Conservation (phyloP, 2,329 filamentous ascomycete genomes). For the Graphilbum fragrans region DNA sequence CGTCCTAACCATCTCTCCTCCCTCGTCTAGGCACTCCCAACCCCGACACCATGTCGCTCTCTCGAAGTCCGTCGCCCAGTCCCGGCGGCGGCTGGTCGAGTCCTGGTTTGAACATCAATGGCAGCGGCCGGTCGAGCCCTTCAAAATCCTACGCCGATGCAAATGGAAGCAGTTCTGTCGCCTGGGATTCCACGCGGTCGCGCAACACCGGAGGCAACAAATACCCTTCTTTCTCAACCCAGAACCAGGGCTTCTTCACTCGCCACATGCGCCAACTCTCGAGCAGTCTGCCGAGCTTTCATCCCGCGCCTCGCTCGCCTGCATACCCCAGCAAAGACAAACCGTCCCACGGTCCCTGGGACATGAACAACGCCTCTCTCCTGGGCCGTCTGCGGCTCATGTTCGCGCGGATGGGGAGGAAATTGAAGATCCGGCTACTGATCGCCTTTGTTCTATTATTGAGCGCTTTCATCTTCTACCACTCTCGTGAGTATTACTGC, state of each 20-base stretch:
- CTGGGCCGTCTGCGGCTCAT: conserved; percentile 33
- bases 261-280: conserved; percentile 74
- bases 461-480: conserved; percentile 54
- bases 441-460: conserved; percentile 48
- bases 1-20: not conserved
- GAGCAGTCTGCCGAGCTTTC: conserved; percentile 64
- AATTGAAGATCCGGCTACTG: conserved; percentile 50
- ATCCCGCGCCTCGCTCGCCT: conserved; percentile 24
- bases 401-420: conserved; percentile 45
- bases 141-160: conserved; percentile 34
- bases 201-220: conserved; percentile 52
- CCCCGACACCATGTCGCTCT: conserved; percentile 59
- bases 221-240: conserved; percentile 68
- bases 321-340: conserved; percentile 68
- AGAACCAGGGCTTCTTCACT: conserved; percentile 78
- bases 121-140: conserved; percentile 59
- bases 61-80: conserved; percentile 75
- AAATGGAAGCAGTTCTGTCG: conserved; percentile 43
- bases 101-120: conserved; percentile 60
- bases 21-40: conserved; percentile 37
- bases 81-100: conserved; percentile 82
- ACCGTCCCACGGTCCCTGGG: conserved; percentile 45
- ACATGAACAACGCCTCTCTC: conserved; percentile 30
- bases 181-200: conserved; percentile 56
- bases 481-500: conserved; percentile 51